phyloP scores from a whole-genome alignment of 1,284 basidiomycete species.

The Cryptococcus sp. region DNA sequence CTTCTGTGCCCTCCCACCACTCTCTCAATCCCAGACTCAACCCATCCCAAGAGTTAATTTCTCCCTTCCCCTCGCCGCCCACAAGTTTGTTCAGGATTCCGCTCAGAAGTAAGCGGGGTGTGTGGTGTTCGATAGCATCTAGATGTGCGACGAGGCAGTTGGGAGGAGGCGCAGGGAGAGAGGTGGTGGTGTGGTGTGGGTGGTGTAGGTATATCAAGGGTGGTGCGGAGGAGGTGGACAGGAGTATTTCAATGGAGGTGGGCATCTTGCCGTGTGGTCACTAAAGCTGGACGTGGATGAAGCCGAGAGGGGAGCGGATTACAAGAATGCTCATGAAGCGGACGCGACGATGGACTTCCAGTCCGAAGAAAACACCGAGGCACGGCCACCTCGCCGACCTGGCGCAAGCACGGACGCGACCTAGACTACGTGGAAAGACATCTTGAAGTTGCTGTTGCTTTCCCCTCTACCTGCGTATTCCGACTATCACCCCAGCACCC shows the following conservation, averaged over 20 bases:
- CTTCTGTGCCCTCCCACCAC: constrained; percentile 34
- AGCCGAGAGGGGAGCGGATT: too few relatives aligned
- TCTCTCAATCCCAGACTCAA: constrained; percentile 62
- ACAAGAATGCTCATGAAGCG: too few relatives aligned
- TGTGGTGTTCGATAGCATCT: constrained; percentile 65
- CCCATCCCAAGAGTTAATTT: constrained; percentile 63
- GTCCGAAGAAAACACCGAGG: too few relatives aligned
- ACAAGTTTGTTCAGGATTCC: constrained; percentile 45
- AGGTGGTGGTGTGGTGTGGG: constrained; percentile 53
- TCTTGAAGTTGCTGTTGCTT: too few relatives aligned
- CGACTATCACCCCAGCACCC: too few relatives aligned
- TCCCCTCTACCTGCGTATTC: too few relatives aligned
- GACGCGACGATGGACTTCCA: too few relatives aligned
- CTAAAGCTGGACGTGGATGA: too few relatives aligned
- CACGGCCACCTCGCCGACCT: too few relatives aligned
- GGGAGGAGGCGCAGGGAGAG: constrained; percentile 25
- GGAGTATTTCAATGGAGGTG: constrained; percentile 39
- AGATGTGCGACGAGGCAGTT: constrained; percentile 50
- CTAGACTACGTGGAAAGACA: too few relatives aligned
- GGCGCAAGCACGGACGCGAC: too few relatives aligned
- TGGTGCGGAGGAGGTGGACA: constrained; percentile 56
- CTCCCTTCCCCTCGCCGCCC: constrained; percentile 6
- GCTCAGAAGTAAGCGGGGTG: constrained; percentile 64
- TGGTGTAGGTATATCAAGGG: constrained; percentile 71
- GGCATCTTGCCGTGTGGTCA: neutral